Conservation (phyloP, 225 moss, liverwort and hornwort species). For the Neckera pumila region DNA sequence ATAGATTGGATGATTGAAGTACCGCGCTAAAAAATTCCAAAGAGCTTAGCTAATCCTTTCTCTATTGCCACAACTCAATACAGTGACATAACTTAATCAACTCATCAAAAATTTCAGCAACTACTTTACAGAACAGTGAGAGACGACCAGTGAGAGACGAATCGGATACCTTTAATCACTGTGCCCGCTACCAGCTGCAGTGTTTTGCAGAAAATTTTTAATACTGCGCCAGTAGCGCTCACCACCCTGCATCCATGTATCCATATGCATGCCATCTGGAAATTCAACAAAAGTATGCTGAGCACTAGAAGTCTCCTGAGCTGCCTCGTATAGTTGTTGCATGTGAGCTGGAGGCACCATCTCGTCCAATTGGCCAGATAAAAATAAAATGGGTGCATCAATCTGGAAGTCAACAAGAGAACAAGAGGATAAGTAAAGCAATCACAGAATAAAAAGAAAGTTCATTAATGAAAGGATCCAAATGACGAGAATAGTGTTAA, state of each 20-base stretch:
- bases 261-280: constrained; percentile 91
- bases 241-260: constrained; percentile 83
- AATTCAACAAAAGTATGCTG: constrained; percentile 64
- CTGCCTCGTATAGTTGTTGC: constrained; percentile 52
- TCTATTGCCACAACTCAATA: not conserved
- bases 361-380: constrained; percentile 79
- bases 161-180: not conserved
- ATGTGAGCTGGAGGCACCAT: constrained; percentile 93
- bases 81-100: not conserved
- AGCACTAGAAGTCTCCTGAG: constrained; percentile 24
- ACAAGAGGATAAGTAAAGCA: not conserved
- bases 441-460: not conserved
- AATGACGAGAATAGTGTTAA: not conserved
- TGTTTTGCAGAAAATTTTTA: constrained; percentile 45
- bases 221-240: constrained; percentile 80
- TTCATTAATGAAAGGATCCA: not conserved
- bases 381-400: constrained; percentile 66
- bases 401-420: constrained; percentile 34
- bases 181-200: constrained; percentile 6
- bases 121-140: constrained; percentile 1
- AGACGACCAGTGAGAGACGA: not conserved
- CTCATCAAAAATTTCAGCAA: not conserved
- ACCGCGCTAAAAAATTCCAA: not conserved
- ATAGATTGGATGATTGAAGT: not conserved
- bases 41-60: not conserved